Evolutionary conservation across 805 yeast genomes (phyloP), one percentile per base, ranked within the genome.

Genomic region (Myxozyma monticola): DNA sequence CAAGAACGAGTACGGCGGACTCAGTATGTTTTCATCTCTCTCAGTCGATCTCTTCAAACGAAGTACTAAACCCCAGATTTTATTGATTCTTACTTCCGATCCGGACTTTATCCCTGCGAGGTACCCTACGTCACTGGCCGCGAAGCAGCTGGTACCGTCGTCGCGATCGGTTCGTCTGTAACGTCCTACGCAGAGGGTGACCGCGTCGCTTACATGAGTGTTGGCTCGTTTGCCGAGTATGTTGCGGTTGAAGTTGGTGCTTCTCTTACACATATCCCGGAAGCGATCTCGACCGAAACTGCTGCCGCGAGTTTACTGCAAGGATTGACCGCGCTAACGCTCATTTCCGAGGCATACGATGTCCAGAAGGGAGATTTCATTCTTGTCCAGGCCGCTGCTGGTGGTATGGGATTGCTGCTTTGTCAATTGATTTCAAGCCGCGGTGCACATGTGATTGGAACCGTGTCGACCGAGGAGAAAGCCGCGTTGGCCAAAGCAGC

Each of bases 371-470:
- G 81, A 45, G 96, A 91, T 51, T 76, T 69, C 59, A 77, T 85
- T 37, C 73, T 90, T 40, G 82, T 88, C 22, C 88, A 89, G 72
- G 97, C 97, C 3, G 96, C 96, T 6, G 96, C 97, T 2, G 98
- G 97, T 39, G 96, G 97, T 49, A 91, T 87, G 43, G 98, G 98
- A 3, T 75, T 79, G 44, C 59, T 87, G 17, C 70, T 88, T 46
- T 72, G 75, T 42, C 96, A 89, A 66, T 70, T 89, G 68, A 68
- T 84, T 42, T 67, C 74, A 26, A 62, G 68, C 21, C 73, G 71
- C 42, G 95, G 96, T 18, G 96, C 89, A 3, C 82, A 79, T 56
- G 89, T 82, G 38, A 88, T 90, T 68, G 96, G 95, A 2, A 74
- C 85, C 33, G 93, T 95, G 4, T 88, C 96, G 1, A 74, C 87